These are phyloP conservation scores for Megacollybia platyphylla DNA, from an alignment of 1,284 basidiomycete genomes.

Conservation along the genomic window DNA sequence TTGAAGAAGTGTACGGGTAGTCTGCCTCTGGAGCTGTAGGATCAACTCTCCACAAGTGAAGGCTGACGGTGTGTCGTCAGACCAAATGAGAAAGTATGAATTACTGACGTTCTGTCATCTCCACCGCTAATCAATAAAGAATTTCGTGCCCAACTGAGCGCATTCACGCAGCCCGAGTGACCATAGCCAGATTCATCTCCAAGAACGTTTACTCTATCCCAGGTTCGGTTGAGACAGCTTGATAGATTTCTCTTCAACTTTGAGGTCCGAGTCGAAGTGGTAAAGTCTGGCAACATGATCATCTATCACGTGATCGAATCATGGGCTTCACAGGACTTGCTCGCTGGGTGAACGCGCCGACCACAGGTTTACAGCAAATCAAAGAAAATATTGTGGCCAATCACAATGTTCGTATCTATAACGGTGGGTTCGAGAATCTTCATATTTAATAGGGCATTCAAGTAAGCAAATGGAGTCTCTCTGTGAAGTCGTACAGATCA, in stretches of 20 bases:
- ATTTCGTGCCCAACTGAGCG: constrained; percentile 13
- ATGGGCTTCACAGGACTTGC: constrained; percentile 67
- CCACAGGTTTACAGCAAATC: constrained; percentile 53
- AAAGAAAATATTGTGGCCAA: constrained; percentile 55
- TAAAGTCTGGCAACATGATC: too few species aligned
- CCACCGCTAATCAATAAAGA: constrained; percentile 6
- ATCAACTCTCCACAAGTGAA: constrained; percentile 46
- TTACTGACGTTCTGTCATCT: neutral
- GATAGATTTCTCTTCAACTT: neutral
- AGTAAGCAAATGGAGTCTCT: constrained; percentile 53
- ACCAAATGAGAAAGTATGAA: neutral
- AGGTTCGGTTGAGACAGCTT: constrained; percentile 6
- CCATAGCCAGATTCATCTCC: constrained; percentile 5
- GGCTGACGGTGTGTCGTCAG: neutral
- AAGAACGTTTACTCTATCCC: constrained; percentile 4
- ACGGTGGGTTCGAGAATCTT: constrained; percentile 3
- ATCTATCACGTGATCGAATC: neutral
- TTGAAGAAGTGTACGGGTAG: neutral
- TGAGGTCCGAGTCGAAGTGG: too few species aligned
- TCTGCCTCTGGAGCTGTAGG: constrained; percentile 21
- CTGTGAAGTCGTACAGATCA: constrained; percentile 61
- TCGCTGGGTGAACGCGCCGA: constrained; percentile 69
- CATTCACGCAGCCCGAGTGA: neutral
- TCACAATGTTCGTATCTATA: constrained; percentile 42
- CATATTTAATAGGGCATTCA: constrained; percentile 30